Percentiles rank a stretch among this genome's conserved stretches.
Conservation (phyloP, 805 yeast species). For the Barnettozyma pratensis region DNA sequence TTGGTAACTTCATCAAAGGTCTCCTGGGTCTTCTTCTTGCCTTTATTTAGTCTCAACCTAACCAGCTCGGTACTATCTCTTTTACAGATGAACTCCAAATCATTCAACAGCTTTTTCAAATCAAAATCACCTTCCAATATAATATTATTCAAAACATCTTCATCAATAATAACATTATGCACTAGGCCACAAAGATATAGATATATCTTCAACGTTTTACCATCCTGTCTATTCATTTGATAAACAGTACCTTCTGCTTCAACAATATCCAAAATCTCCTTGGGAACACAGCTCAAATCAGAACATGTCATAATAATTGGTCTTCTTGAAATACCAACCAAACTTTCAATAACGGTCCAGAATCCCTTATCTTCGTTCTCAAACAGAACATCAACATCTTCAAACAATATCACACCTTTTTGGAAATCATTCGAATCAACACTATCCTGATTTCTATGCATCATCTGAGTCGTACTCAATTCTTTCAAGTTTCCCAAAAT, state of each 20-base stretch:
- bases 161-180: constrained; percentile 32
- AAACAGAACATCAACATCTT: constrained; percentile 80
- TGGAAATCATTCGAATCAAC: constrained; percentile 29
- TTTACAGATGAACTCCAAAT: constrained; percentile 23
- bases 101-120: constrained; percentile 40
- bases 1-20: background rate
- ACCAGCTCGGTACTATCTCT: background rate
- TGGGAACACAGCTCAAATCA: constrained; percentile 44
- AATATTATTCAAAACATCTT: constrained; percentile 26
- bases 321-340: constrained; percentile 55
- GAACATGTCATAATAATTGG: constrained; percentile 69
- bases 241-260: constrained; percentile 36
- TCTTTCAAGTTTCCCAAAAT: constrained; percentile 63
- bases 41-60: background rate
- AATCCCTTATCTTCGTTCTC: constrained; percentile 64
- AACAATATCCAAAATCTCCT: constrained; percentile 40
- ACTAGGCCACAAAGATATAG: constrained; percentile 35
- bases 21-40: background rate
- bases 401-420: constrained; percentile 70
- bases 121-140: constrained; percentile 31
- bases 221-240: constrained; percentile 21
- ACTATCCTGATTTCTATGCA: constrained; percentile 39
- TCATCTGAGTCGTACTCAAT: constrained; percentile 77
- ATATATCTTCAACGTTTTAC: constrained; percentile 29
- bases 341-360: constrained; percentile 66